Percentiles rank a stretch among this genome's conserved stretches.
These are phyloP conservation scores for Microcera coccophila DNA, from an alignment of 2,329 filamentous ascomycete genomes.

Conservation along the genomic window DNA sequence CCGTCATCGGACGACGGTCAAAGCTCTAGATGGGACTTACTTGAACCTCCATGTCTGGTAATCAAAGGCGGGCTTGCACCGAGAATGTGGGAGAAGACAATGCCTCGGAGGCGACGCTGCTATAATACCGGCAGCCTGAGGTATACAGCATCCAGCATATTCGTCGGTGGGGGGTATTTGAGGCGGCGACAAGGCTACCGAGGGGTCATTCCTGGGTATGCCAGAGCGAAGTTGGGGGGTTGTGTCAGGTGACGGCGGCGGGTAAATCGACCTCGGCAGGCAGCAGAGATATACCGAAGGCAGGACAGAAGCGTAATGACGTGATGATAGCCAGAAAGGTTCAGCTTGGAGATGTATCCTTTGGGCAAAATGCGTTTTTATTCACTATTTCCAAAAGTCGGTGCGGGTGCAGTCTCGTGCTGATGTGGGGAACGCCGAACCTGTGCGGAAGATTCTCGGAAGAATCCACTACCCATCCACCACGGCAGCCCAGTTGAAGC, in stretches of 20 bases:
- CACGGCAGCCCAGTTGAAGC: too few species aligned
- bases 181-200: conserved; percentile 38
- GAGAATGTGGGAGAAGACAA: conserved; percentile 4
- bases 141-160: conserved; percentile 42
- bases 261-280: not conserved
- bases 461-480: too few species aligned
- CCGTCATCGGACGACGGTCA: conserved; percentile 22
- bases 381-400: conserved; percentile 38
- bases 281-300: not conserved
- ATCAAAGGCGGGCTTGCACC: conserved; percentile 21
- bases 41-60: conserved; percentile 46
- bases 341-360: conserved; percentile 9
- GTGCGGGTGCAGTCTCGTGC: conserved; percentile 37
- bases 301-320: not conserved
- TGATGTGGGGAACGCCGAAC: conserved; percentile 33
- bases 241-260: conserved; percentile 13
- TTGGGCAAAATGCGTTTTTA: conserved; percentile 35
- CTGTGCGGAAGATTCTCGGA: conserved; percentile 28
- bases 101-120: conserved; percentile 34
- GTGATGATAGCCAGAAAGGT: not conserved
- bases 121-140: conserved; percentile 43
- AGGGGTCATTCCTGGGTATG: conserved; percentile 38
- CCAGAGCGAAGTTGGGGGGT: conserved; percentile 14
- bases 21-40: conserved; percentile 30
- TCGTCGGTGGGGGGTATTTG: conserved; percentile 32